A percentile compares a stretch with the other conserved stretches of the same genome.
Evolutionary conservation across 345 rosid species (phyloP).

Genomic region (Gynandropsis gynandra): DNA sequence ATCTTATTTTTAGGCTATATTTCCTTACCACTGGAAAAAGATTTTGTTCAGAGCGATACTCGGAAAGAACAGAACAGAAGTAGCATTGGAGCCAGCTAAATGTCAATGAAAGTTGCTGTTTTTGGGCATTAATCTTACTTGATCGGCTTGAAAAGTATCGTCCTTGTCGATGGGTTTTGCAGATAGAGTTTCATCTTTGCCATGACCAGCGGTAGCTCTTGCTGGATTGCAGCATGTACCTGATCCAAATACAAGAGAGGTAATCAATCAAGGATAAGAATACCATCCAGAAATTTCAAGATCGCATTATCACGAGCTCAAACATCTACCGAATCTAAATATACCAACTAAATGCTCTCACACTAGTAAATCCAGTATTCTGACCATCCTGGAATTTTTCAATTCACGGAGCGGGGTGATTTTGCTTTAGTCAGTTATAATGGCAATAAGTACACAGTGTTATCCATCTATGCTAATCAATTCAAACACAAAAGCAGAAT

Average conservation of each 20-base stretch:
- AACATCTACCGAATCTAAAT: no score
- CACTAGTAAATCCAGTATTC: no score
- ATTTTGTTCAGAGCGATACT: slow-evolving; percentile 5
- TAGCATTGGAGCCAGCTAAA: slow-evolving; percentile 8
- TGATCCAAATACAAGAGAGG: slow-evolving; percentile 26
- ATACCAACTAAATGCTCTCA: no score
- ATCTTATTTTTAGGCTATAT: not conserved
- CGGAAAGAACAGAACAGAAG: not conserved
- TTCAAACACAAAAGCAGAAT: not conserved
- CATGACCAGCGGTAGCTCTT: slow-evolving; percentile 64
- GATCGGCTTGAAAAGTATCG: slow-evolving; percentile 87
- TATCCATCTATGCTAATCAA: not conserved
- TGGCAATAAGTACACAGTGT: no score
- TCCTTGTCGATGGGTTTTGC: slow-evolving; percentile 74
- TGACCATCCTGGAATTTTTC: not conserved
- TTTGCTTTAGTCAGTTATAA: not conserved
- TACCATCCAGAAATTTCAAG: not conserved
- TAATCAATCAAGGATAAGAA: slow-evolving; percentile 5
- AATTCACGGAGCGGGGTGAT: not conserved
- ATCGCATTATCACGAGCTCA: not conserved
- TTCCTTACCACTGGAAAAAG: slow-evolving; percentile 13
- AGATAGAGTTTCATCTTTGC: slow-evolving; percentile 90
- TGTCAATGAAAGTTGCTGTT: not conserved
- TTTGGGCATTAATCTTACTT: slow-evolving; percentile 43
- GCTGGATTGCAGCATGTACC: slow-evolving; percentile 66